phyloP scores from a whole-genome alignment of 2,329 filamentous ascomycete genomes.

The Xylariaceae sp. region DNA sequence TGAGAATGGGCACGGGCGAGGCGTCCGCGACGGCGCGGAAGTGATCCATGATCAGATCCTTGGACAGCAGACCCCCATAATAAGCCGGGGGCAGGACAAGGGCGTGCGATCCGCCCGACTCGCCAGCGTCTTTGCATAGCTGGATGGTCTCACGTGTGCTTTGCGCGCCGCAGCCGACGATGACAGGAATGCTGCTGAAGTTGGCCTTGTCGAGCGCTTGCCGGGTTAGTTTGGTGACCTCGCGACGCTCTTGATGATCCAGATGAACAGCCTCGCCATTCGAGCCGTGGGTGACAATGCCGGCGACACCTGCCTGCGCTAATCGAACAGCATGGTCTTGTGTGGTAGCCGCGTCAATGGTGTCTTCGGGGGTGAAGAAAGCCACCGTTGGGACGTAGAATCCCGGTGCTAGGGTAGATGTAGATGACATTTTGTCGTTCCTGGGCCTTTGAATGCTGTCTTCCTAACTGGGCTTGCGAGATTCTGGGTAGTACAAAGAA shows the following conservation, averaged over 20 bases:
- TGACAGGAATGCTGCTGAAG: conserved; percentile 54
- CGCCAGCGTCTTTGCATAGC: conserved; percentile 54
- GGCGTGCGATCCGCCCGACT: conserved; percentile 55
- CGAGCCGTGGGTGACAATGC: conserved; percentile 64
- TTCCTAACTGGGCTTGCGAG: too few relatives aligned
- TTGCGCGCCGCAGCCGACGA: conserved; percentile 60
- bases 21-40: conserved; percentile 59
- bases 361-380: conserved; percentile 47
- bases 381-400: conserved; percentile 52
- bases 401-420: conserved; percentile 28
- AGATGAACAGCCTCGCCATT: conserved; percentile 73
- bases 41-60: conserved; percentile 56
- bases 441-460: not conserved
- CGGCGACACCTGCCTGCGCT: conserved; percentile 16
- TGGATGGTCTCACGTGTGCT: conserved; percentile 59
- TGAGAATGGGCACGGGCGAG: conserved; percentile 58
- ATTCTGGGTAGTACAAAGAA: too few relatives aligned
- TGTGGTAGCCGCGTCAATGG: conserved; percentile 42
- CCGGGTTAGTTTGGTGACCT: conserved; percentile 58
- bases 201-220: conserved; percentile 51
- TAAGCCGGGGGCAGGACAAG: conserved; percentile 60
- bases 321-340: conserved; percentile 37
- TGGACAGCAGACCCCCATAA: conserved; percentile 57
- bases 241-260: conserved; percentile 57
- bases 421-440: conserved; percentile 1